phyloP scores from a whole-genome alignment of 148 eudicot species.

The Limonium bicolor region DNA sequence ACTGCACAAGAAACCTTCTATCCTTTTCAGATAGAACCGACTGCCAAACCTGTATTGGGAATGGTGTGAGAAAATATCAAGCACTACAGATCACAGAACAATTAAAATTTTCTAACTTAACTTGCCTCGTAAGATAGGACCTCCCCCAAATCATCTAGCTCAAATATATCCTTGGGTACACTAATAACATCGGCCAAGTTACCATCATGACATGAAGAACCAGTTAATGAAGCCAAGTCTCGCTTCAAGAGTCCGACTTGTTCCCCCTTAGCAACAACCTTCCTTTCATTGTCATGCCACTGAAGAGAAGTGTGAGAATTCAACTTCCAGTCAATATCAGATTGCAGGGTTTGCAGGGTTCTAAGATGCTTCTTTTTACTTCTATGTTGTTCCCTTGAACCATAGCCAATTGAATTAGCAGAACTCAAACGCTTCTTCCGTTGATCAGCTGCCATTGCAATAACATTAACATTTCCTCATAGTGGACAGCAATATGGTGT shows the following conservation, averaged over 20 bases:
- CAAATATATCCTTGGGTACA: slow-evolving; percentile 60
- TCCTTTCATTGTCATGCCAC: slow-evolving; percentile 71
- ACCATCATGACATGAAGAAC: slow-evolving; percentile 19
- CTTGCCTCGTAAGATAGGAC: slow-evolving; percentile 69
- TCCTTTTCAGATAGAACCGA: slow-evolving; percentile 53
- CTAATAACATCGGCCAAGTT: slow-evolving; percentile 55
- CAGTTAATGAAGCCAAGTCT: slow-evolving; percentile 34
- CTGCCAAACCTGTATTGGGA: slow-evolving; percentile 62
- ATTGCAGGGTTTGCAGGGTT: slow-evolving; percentile 15
- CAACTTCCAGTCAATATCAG: slow-evolving; percentile 19
- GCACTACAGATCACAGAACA: neutral
- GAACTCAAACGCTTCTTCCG: slow-evolving; percentile 43
- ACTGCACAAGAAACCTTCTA: slow-evolving; percentile 44
- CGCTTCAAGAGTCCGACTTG: slow-evolving; percentile 61
- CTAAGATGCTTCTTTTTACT: slow-evolving; percentile 43
- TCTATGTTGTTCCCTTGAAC: slow-evolving; percentile 23
- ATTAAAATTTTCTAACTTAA: neutral
- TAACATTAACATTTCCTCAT: too few relatives aligned
- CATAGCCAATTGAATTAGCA: slow-evolving; percentile 20
- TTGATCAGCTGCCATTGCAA: slow-evolving; percentile 79
- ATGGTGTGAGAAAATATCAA: neutral
- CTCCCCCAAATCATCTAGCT: slow-evolving; percentile 37
- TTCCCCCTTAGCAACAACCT: slow-evolving; percentile 63
- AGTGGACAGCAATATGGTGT: too few relatives aligned
- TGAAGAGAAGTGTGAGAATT: slow-evolving; percentile 46